phyloP scores from a whole-genome alignment of 495 filamentous ascomycete genomes.

The Haplographium delicatum region DNA sequence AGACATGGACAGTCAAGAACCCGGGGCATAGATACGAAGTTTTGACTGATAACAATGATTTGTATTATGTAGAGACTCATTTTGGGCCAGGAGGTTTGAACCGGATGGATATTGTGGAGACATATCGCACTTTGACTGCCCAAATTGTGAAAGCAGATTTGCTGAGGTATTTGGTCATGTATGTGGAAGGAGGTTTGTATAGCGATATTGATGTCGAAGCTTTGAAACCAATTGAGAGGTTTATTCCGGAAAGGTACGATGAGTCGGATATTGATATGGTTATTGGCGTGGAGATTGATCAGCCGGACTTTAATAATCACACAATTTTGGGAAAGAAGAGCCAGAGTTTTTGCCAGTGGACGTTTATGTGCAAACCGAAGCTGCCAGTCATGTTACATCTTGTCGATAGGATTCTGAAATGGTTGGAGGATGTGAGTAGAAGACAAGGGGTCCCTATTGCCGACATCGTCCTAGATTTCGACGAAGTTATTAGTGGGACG shows the following conservation, averaged over 20 bases:
- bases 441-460: slow-evolving; percentile 46
- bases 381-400: slow-evolving; percentile 58
- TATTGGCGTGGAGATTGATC: slow-evolving; percentile 60
- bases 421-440: slow-evolving; percentile 49
- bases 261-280: slow-evolving; percentile 53
- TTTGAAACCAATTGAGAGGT: slow-evolving; percentile 37
- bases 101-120: slow-evolving; percentile 54
- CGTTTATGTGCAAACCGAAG: slow-evolving; percentile 57
- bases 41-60: slow-evolving; percentile 55
- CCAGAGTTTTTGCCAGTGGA: slow-evolving; percentile 64
- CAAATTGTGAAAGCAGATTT: slow-evolving; percentile 54
- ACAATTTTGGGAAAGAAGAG: slow-evolving; percentile 57
- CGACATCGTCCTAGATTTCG: slow-evolving; percentile 56
- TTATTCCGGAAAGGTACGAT: slow-evolving; percentile 34
- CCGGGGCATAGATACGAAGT: slow-evolving; percentile 58
- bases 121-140: slow-evolving; percentile 50
- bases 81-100: slow-evolving; percentile 53
- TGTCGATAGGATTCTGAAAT: slow-evolving; percentile 53
- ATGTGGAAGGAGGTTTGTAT: slow-evolving; percentile 46
- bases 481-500: slow-evolving; percentile 62
- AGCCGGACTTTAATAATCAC: slow-evolving; percentile 55
- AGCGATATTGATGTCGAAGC: slow-evolving; percentile 47
- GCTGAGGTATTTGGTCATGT: slow-evolving; percentile 49
- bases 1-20: slow-evolving; percentile 54
- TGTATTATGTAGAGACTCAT: slow-evolving; percentile 53